Percentiles rank a stretch among this genome's conserved stretches.
phyloP scores from a whole-genome alignment of 257 asterid species.

The Penstemon barbatus region DNA sequence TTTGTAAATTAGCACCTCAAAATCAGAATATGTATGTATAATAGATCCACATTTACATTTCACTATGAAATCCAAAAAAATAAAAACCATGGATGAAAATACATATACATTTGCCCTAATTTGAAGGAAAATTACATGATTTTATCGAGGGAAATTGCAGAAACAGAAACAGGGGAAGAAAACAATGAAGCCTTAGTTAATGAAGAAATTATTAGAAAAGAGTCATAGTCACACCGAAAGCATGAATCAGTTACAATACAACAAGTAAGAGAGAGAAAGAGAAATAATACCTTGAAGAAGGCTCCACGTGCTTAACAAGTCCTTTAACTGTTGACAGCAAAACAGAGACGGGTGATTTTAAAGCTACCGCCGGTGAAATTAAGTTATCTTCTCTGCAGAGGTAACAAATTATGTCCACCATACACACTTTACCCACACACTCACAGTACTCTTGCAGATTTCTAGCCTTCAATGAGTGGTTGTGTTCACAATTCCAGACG shows the following conservation, averaged over 20 bases:
- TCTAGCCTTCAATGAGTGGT: slow-evolving; percentile 29
- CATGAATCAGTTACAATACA: neutral
- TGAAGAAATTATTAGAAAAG: neutral
- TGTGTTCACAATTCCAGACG: slow-evolving; percentile 80
- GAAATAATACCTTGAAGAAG: slow-evolving; percentile 58
- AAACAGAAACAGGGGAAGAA: neutral
- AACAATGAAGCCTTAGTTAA: neutral
- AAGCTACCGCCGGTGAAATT: slow-evolving; percentile 52
- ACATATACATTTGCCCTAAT: no score
- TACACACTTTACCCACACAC: slow-evolving; percentile 74
- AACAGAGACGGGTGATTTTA: slow-evolving; percentile 61
- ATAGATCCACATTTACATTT: no score
- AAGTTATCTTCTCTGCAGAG: slow-evolving; percentile 62
- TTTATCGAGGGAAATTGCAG: neutral
- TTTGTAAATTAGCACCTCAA: no score
- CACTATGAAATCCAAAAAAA: no score
- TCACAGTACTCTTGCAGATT: slow-evolving; percentile 36
- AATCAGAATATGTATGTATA: no score
- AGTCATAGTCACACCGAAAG: neutral
- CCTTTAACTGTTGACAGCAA: slow-evolving; percentile 45
- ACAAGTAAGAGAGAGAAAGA: slow-evolving; percentile 5
- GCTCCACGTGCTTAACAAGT: slow-evolving; percentile 62
- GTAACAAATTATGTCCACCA: slow-evolving; percentile 74
- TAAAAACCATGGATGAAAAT: no score
- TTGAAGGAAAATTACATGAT: neutral